Base-by-base conservation (phyloP, 2,329 filamentous ascomycete species). In the Aspergillus aculeatinus region DNA sequence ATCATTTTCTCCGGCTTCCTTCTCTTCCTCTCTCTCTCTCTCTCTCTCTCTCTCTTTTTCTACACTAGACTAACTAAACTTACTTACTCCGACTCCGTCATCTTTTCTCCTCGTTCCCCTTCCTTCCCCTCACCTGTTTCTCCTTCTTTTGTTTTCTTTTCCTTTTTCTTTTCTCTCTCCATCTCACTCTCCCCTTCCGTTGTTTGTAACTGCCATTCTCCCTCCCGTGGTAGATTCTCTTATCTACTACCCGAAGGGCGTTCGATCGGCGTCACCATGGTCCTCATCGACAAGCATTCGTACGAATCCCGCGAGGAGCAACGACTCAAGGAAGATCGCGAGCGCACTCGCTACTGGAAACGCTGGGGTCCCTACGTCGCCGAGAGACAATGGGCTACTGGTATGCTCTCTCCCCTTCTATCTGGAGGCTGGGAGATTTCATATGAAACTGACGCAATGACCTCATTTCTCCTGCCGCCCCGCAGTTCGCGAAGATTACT, bases 281-380 rank as follows among this genome's bases (percentile, higher is more conserved):
- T 96, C 74, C 85, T 96, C 72, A 89, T 95, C 73, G 92, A 96
- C 77, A 87, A 89, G 72, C 87, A 95, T 78, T 90, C 95, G 74
- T 93, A 92, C 77, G 84, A 94, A 73, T 92, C 90, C 62, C 88
- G 90, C 77, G 94, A 98, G 80, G 94, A 98, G 82, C 90, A 89
- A 77, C 89, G 95, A 53, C 84, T 98, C 68, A 89, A 89, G 73
- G 87, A 96, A 73, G 94, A 98, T 77, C 86, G 88, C 61, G 86
- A 94, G 65, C 88, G 89, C 65, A 85, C 80, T 66, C 94, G 91
- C 76, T 98, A 98, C 81, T 98, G 94, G 94, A 98, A 98, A 86
- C 92, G 89, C 87, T 97, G 93, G 92, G 94, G 94, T 58, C 89
- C 93, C 25, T 98, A 97, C 73, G 89, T 96, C 69, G 87, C 93